Evolutionary conservation across 441 rosid species (phyloP).

Genomic region (Arabidopsis hybrid): DNA sequence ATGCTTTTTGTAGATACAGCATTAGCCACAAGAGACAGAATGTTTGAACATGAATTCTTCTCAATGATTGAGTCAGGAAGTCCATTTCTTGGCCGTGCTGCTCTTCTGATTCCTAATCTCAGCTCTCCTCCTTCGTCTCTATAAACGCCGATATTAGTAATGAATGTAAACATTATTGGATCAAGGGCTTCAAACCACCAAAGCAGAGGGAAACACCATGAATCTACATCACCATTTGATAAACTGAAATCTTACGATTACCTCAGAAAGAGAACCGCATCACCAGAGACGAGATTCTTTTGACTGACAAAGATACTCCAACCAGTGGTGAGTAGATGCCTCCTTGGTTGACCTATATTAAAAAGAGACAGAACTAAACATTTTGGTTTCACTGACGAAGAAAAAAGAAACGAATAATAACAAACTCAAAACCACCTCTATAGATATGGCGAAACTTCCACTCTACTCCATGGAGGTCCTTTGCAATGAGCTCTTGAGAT

Average conservation of each 20-base stretch:
- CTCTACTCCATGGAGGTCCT: slow-evolving; percentile 90
- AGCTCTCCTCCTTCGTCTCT: slow-evolving; percentile 88
- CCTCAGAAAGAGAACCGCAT: slow-evolving; percentile 93
- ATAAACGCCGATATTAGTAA: slow-evolving; percentile 27
- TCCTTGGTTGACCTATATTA: slow-evolving; percentile 89
- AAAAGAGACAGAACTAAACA: slow-evolving; percentile 24
- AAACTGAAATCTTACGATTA: slow-evolving; percentile 39
- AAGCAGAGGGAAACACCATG: background rate
- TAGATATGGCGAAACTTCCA: slow-evolving; percentile 97
- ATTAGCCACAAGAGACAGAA: slow-evolving; percentile 71
- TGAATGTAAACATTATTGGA: background rate
- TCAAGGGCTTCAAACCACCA: slow-evolving; percentile 24
- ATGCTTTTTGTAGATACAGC: slow-evolving; percentile 71
- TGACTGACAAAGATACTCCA: slow-evolving; percentile 96
- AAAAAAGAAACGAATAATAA: slow-evolving; percentile 12
- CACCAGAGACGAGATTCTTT: slow-evolving; percentile 93
- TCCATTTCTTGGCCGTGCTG: slow-evolving; percentile 68
- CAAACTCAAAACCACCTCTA: slow-evolving; percentile 62
- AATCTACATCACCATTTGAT: background rate
- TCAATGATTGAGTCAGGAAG: slow-evolving; percentile 73
- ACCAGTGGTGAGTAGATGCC: slow-evolving; percentile 97
- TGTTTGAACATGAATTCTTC: slow-evolving; percentile 57
- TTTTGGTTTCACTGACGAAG: background rate
- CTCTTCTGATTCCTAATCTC: slow-evolving; percentile 88
- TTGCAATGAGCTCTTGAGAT: slow-evolving; percentile 93